Conservation (phyloP, 2,329 filamentous ascomycete genomes). For the Stachybotrys chlorohalonatus region DNA sequence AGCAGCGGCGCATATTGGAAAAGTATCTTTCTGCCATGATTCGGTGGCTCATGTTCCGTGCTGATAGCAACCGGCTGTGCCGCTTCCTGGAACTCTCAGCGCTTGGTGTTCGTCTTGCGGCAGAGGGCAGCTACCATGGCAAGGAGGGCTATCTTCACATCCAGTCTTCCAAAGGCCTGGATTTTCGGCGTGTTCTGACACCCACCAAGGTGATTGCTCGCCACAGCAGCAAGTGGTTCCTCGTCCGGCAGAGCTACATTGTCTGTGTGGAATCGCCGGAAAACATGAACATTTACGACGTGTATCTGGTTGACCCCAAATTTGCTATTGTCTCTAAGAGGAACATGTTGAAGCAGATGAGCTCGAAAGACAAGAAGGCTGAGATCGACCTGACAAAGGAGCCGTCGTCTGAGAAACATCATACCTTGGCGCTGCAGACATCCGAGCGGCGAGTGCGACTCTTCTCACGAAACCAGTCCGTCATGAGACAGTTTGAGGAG, state of each 20-base stretch:
- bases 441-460: conserved; percentile 88
- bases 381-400: conserved; percentile 33
- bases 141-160: conserved; percentile 95
- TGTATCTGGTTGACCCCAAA: conserved; percentile 88
- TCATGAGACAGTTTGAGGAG: conserved; percentile 86
- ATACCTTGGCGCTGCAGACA: conserved; percentile 80
- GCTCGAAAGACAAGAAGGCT: conserved; percentile 50
- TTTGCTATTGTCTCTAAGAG: conserved; percentile 76
- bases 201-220: conserved; percentile 70
- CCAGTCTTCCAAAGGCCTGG: conserved; percentile 79
- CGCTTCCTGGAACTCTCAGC: conserved; percentile 94
- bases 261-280: conserved; percentile 98
- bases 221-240: conserved; percentile 92
- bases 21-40: conserved; percentile 91
- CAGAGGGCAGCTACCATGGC: conserved; percentile 93
- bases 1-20: conserved; percentile 77
- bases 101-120: conserved; percentile 83
- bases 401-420: conserved; percentile 48
- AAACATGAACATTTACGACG: conserved; percentile 97
- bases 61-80: conserved; percentile 91
- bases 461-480: conserved; percentile 81
- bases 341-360: conserved; percentile 41
- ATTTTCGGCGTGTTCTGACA: conserved; percentile 73
- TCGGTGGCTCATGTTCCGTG: conserved; percentile 90
- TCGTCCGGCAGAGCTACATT: conserved; percentile 95